Conservation (phyloP, 139 green algal species). For the Haematococcus lacustris region DNA sequence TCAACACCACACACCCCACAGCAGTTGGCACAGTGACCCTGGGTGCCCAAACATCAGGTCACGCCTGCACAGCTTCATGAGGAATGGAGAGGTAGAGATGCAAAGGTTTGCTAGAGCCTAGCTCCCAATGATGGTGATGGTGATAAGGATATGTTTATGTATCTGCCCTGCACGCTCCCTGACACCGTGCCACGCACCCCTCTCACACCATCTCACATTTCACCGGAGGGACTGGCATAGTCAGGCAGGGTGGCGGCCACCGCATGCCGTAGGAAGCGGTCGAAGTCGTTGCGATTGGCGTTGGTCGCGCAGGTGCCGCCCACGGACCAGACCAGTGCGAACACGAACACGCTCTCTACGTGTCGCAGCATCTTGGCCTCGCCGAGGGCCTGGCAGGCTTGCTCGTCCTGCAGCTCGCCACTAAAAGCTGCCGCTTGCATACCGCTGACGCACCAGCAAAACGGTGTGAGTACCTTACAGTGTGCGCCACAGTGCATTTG, state of each 20-base stretch:
- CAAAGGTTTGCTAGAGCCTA: too few relatives aligned
- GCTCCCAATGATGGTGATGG: too few relatives aligned
- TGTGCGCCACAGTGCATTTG: too few relatives aligned
- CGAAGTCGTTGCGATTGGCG: conserved; percentile 40
- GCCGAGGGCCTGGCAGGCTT: conserved; percentile 21
- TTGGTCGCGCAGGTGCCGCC: conserved; percentile 45
- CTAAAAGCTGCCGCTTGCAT: conserved; percentile 19
- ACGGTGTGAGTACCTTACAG: conserved; percentile 1
- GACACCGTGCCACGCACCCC: not conserved
- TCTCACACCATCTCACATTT: too few relatives aligned
- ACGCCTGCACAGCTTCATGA: too few relatives aligned
- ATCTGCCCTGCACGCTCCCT: too few relatives aligned
- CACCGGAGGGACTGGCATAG: conserved; percentile 37
- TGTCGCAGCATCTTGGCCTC: conserved; percentile 32
- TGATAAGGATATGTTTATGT: too few relatives aligned
- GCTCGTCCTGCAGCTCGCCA: conserved; percentile 8
- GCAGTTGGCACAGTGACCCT: too few relatives aligned
- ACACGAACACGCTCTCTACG: conserved; percentile 55
- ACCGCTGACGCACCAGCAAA: conserved; percentile 28
- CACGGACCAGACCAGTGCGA: conserved; percentile 56
- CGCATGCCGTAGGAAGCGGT: conserved; percentile 54
- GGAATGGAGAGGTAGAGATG: too few relatives aligned
- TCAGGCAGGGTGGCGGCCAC: conserved; percentile 15
- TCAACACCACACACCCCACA: too few relatives aligned
- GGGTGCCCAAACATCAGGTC: too few relatives aligned